Base-by-base conservation (phyloP, 257 asterid species). In the Plantago ovata region DNA sequence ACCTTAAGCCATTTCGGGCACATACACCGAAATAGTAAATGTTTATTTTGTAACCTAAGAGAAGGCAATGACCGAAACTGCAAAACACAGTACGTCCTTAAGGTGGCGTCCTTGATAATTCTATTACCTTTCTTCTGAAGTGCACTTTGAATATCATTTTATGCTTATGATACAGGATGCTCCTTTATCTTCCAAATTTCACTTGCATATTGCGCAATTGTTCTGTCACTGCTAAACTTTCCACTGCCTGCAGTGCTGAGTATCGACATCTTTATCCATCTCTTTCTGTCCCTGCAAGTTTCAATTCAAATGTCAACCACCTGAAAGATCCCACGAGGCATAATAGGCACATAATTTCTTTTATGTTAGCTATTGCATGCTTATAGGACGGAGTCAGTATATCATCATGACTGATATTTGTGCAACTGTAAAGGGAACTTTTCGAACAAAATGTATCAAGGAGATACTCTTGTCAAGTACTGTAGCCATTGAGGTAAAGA, bases 211-310 rank as follows among this genome's bases (percentile, higher is more conserved):
- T 86, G 97, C 6, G 85, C 86, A 42, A 93, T 93, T 22, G 99
- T 93, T 1, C 99, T 79, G 57, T 93, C 99, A 36, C 99, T 93
- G 74, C 99, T 89, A 66, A 93, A 93, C 52, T 93, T 89, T 16
- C 99, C 96, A 66, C 95, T 80, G 43, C 99, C 97, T 18, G 96
- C 91, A 22, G 97, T 89, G 80, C 99, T 93, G 47, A 86, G 87
- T 56, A 93, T 93, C 10, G 99, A 93, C 95, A 84, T 93, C 75
- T 83, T 89, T 60, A 61, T 82, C 99, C 99, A 93, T 73, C 76
- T 81, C 81, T 84, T 83, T 69, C 87, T 82, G 79, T 89, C 97
- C 96, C 99, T 93, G 96, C 56, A 66, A 56, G 22, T 49, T 49
- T 36, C 43, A 32, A 66, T 59, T 13, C 39, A 36, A 52, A 48